Evolutionary conservation across 1,284 basidiomycete species (phyloP).

Genomic region (Cerrena zonata): DNA sequence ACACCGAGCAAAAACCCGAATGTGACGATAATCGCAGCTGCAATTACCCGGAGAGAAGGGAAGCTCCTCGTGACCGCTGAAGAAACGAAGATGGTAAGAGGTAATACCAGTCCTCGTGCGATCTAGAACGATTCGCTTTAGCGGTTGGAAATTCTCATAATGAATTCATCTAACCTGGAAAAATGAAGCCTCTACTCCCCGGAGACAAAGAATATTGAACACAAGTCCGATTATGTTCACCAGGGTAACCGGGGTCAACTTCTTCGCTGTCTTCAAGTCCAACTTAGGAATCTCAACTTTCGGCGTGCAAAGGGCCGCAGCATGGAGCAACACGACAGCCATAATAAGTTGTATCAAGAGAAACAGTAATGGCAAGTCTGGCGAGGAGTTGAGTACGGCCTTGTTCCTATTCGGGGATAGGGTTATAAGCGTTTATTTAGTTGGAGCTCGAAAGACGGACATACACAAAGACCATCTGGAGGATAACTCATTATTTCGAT

Average conservation of each 20-base stretch:
- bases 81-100: slow-evolving; percentile 66
- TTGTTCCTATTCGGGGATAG: slow-evolving; percentile 53
- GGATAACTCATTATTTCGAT: not conserved
- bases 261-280: slow-evolving; percentile 46
- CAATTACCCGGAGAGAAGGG: slow-evolving; percentile 45
- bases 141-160: not conserved
- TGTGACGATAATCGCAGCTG: slow-evolving; percentile 53
- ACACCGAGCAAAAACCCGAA: slow-evolving; percentile 62
- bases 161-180: slow-evolving; percentile 49
- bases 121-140: slow-evolving; percentile 43
- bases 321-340: slow-evolving; percentile 60
- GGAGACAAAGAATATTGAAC: slow-evolving; percentile 72
- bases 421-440: not conserved
- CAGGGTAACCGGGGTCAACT: slow-evolving; percentile 55
- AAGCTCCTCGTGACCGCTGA: slow-evolving; percentile 42
- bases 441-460: slow-evolving; percentile 16
- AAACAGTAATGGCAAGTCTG: slow-evolving; percentile 64
- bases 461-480: slow-evolving; percentile 64
- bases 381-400: slow-evolving; percentile 63
- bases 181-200: slow-evolving; percentile 72
- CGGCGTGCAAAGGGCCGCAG: slow-evolving; percentile 39
- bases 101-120: slow-evolving; percentile 71
- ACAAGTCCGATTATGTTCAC: slow-evolving; percentile 69
- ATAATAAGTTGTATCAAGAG: slow-evolving; percentile 64
- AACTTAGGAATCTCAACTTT: slow-evolving; percentile 53